Conservation (phyloP, 305 asterid genomes). For the Ilex paraguariensis region DNA sequence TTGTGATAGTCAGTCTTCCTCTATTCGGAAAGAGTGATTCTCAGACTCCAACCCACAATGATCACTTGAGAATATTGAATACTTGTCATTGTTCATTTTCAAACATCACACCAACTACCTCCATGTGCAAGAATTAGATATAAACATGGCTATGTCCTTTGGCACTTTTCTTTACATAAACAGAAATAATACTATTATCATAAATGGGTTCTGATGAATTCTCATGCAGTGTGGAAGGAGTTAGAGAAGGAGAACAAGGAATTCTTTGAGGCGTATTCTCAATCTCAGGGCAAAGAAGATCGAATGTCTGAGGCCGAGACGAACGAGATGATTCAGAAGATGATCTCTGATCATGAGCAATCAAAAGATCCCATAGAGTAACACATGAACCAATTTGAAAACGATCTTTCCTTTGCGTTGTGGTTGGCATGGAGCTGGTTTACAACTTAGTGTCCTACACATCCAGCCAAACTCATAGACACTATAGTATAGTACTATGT, state of each 20-base stretch:
- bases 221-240: slow-evolving; percentile 45
- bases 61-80: too few relatives aligned
- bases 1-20: too few relatives aligned
- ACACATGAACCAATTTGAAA: neutral
- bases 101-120: too few relatives aligned
- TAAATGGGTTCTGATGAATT: neutral
- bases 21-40: too few relatives aligned
- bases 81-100: too few relatives aligned
- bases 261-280: slow-evolving; percentile 31
- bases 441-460: too few relatives aligned
- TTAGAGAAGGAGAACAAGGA: slow-evolving; percentile 38
- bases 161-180: neutral
- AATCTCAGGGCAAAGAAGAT: slow-evolving; percentile 28
- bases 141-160: neutral
- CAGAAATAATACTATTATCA: neutral
- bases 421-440: too few relatives aligned
- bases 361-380: slow-evolving; percentile 17
- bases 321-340: slow-evolving; percentile 30
- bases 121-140: too few relatives aligned
- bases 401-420: too few relatives aligned
- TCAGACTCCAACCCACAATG: too few relatives aligned
- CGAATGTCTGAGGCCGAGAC: slow-evolving; percentile 33
- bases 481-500: too few relatives aligned
- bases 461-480: too few relatives aligned
- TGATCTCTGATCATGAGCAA: slow-evolving; percentile 21